Percentiles rank a stretch among this genome's conserved stretches.
These are phyloP conservation scores for Umbelopsis sp. DNA, from an alignment of 371 early-diverging fungal genomes.

Conservation along the genomic window DNA sequence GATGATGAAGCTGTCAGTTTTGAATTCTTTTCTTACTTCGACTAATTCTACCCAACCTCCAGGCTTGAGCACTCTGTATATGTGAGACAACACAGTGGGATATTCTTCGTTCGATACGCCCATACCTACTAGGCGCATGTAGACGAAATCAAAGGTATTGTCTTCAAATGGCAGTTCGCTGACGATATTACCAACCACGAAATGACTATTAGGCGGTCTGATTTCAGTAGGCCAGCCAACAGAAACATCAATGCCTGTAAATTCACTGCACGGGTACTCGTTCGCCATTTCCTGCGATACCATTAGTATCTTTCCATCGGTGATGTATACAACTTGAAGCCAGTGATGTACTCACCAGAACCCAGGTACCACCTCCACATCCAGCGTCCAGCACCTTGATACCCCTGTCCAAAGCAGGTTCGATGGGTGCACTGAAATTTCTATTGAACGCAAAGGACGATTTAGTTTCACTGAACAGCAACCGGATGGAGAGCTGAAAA, in stretches of 20 bases:
- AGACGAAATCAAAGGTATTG: conserved; percentile 62
- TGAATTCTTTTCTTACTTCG: conserved; percentile 31
- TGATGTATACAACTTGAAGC: not conserved
- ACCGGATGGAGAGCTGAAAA: too few relatives aligned
- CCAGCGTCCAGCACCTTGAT: conserved; percentile 32
- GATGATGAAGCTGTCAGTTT: too few relatives aligned
- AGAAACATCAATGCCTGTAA: conserved; percentile 60
- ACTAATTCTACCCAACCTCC: conserved; percentile 63
- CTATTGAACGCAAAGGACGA: conserved; percentile 6
- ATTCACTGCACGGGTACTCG: conserved; percentile 54
- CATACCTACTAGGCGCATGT: conserved; percentile 56
- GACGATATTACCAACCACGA: conserved; percentile 48
- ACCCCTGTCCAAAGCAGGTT: conserved; percentile 15
- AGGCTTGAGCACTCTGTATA: conserved; percentile 58
- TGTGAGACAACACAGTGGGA: conserved; percentile 49
- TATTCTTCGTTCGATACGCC: conserved; percentile 54
- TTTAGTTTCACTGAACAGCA: too few relatives aligned
- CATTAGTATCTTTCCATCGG: conserved; percentile 3
- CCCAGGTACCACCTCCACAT: conserved; percentile 44
- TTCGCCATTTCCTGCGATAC: conserved; percentile 55
- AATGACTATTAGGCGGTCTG: conserved; percentile 47
- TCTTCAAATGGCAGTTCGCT: conserved; percentile 61
- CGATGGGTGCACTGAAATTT: conserved; percentile 22
- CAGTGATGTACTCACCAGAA: conserved; percentile 24
- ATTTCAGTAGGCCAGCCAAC: conserved; percentile 55